Conservation (phyloP, 2,329 filamentous ascomycete genomes). For the Metarhizium anisopliae region DNA sequence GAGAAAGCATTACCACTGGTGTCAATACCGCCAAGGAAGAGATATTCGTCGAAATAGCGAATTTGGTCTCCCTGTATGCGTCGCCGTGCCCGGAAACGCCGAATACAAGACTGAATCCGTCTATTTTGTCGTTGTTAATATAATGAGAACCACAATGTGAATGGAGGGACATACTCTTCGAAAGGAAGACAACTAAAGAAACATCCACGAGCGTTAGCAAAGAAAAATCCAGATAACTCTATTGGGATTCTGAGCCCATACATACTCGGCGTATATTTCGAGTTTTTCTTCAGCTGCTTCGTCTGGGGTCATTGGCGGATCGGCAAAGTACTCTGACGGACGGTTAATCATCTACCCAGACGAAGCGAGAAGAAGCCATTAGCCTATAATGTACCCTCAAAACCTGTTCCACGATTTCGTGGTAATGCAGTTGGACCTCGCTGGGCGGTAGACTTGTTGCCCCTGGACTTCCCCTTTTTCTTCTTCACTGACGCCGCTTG, state of each 20-base stretch:
- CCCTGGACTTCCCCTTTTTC: slow-evolving; percentile 12
- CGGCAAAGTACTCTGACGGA: slow-evolving; percentile 60
- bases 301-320: slow-evolving; percentile 65
- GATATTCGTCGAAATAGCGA: slow-evolving; percentile 67
- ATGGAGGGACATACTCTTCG: slow-evolving; percentile 35
- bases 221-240: not conserved
- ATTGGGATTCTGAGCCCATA: slow-evolving; percentile 4
- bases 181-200: slow-evolving; percentile 40
- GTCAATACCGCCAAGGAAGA: slow-evolving; percentile 75
- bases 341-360: not conserved
- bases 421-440: slow-evolving; percentile 32
- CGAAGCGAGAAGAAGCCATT: not conserved
- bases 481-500: slow-evolving; percentile 3
- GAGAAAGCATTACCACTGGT: slow-evolving; percentile 46
- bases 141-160: not conserved
- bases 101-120: slow-evolving; percentile 77
- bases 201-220: slow-evolving; percentile 11
- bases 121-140: slow-evolving; percentile 26
- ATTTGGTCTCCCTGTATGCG: slow-evolving; percentile 57
- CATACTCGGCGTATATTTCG: slow-evolving; percentile 58
- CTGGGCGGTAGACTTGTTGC: slow-evolving; percentile 9
- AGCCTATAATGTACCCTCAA: slow-evolving; percentile 45
- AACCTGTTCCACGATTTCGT: slow-evolving; percentile 50
- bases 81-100: slow-evolving; percentile 69
- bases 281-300: slow-evolving; percentile 56